Base-by-base conservation (phyloP, 257 asterid genomes). In the Vinca minor region DNA sequence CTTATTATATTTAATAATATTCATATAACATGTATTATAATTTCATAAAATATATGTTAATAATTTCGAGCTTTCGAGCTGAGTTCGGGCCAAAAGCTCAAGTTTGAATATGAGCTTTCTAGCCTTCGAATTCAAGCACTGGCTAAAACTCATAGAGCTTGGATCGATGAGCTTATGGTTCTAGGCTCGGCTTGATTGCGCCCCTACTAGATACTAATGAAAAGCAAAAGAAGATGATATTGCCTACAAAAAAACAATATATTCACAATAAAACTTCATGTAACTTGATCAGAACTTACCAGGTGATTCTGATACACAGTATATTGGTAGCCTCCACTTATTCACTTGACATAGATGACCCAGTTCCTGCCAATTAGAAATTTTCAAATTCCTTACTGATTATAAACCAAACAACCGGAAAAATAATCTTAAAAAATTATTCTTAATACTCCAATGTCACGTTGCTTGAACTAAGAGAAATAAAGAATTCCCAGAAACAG, bases 351-450 rank as follows among this genome's bases (percentile, higher is more conserved):
- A 72, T 17, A 67, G 63, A 47, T 62, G 42, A 71, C 48, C 54
- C 67, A 69, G 56, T 38, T 70, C 70, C 79, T 70, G 55, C 56
- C 62, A 66, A 4, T 26, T 8, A 62, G 25, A 35, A 60, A n/a
- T 31, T 7, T 36, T 3, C 35, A 49, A 38, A 26, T 21, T 31
- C 15, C 12, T 50, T 50, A 50, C 7, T 8, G 10, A 23, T 11
- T 10, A 11, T 9, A 23, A 13, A 10, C 17, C 57, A 50, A 11
- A 11, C 2, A 49, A 49, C 14, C 0, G 5, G 56, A 3, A 49
- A 49, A 49, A 49, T 0, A 48, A n/a, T 49, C 31, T 49, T 9
- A 20, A 49, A 20, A 49, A 21, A 14, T 1, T 10, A 20, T 10
- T 21, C 56, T 46, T n/a, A 0, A 42, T 25, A 46, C 10, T 18